These are phyloP conservation scores for Musa schizocarpa DNA, from an alignment of 176 grass and related monocot species.

Conservation along the genomic window DNA sequence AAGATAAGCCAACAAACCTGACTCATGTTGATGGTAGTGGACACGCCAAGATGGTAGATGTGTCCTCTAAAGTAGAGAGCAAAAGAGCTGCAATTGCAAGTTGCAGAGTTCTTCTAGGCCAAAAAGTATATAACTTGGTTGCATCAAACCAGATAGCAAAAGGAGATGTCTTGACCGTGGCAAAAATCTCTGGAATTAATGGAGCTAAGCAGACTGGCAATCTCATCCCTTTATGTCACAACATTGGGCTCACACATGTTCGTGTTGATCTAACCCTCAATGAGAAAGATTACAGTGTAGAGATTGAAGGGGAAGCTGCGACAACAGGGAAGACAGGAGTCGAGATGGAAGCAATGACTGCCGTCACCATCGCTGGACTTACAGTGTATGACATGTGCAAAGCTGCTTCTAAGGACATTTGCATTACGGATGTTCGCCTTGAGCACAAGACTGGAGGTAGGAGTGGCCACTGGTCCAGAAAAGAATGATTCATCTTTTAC, in stretches of 20 bases:
- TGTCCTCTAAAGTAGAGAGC: constrained; percentile 64
- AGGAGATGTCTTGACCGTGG: constrained; percentile 89
- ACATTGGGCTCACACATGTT: constrained; percentile 66
- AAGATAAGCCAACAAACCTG: constrained; percentile 24
- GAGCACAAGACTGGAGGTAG: constrained; percentile 76
- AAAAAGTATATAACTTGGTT: constrained; percentile 68
- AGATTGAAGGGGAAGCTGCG: constrained; percentile 75
- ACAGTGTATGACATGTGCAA: constrained; percentile 98
- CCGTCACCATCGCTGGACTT: constrained; percentile 68
- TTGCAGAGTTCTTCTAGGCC: constrained; percentile 68
- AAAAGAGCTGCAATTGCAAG: constrained; percentile 65
- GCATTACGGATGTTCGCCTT: constrained; percentile 65
- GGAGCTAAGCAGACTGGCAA: constrained; percentile 87
- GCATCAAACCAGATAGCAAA: constrained; percentile 87
- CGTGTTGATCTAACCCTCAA: constrained; percentile 81
- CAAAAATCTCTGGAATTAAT: constrained; percentile 90
- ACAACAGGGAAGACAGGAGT: constrained; percentile 61
- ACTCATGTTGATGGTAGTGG: constrained; percentile 66
- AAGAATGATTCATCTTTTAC: constrained; percentile 13
- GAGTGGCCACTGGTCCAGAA: constrained; percentile 64
- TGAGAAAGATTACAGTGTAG: constrained; percentile 63
- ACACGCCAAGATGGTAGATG: constrained; percentile 81
- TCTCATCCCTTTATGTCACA: constrained; percentile 82
- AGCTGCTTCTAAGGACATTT: constrained; percentile 80
- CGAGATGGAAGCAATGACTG: constrained; percentile 96